These are phyloP conservation scores for Vickermania spadyakhi DNA, from an alignment of 208 protist species.

Conservation along the genomic window DNA sequence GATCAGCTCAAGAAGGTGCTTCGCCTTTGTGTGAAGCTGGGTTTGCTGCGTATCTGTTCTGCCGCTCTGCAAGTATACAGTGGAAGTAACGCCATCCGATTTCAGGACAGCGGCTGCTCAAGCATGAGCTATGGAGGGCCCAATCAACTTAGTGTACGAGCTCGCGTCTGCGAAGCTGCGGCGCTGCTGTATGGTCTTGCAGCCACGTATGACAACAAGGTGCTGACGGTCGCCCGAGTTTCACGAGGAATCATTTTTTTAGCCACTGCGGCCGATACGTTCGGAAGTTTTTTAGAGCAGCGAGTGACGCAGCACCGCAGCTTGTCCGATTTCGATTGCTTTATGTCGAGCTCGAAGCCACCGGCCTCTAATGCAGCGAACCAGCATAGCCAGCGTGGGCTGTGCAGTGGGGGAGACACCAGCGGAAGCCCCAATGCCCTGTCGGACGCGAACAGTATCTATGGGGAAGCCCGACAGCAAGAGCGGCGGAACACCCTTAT, in stretches of 20 bases:
- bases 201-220: conserved; percentile 26
- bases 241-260: conserved; percentile 12
- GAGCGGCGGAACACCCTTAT: not conserved
- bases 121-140: not conserved
- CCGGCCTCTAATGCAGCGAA: not conserved
- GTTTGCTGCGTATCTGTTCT: conserved; percentile 28
- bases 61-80: conserved; percentile 23
- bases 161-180: conserved; percentile 23
- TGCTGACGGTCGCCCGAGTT: conserved; percentile 18
- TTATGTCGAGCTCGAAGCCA: not conserved
- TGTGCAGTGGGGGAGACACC: not conserved
- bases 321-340: conserved; percentile 6
- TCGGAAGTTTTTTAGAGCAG: conserved; percentile 1
- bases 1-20: conserved; percentile 28
- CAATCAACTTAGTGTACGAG: not conserved
- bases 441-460: not conserved
- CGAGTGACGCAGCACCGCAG: not conserved
- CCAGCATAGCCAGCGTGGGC: not conserved
- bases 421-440: not conserved
- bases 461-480: not conserved
- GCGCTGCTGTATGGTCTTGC: conserved; percentile 26
- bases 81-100: not conserved
- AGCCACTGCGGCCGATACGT: not conserved
- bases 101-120: not conserved
- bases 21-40: conserved; percentile 35